Conservation (phyloP, 805 yeast species). For the Sugiyamaella floridensis region DNA sequence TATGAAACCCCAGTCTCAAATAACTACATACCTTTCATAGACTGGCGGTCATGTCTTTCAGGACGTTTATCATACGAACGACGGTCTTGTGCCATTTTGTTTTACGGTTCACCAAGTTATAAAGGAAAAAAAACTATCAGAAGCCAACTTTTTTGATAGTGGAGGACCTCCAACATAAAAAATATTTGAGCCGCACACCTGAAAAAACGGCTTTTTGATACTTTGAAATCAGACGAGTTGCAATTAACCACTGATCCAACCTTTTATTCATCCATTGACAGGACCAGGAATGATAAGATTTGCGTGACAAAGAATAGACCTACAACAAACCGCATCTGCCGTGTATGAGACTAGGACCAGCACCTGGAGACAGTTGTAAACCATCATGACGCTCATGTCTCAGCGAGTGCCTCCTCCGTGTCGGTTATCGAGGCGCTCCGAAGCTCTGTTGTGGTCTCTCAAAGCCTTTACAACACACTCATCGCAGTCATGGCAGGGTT, state of each 20-base stretch:
- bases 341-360: too few relatives aligned
- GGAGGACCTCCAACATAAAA: too few relatives aligned
- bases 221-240: not conserved
- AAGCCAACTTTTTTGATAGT: too few relatives aligned
- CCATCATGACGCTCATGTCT: not conserved
- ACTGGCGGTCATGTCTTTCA: not conserved
- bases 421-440: conserved; percentile 1
- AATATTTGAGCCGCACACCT: not conserved
- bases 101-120: not conserved
- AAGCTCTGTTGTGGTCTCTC: conserved; percentile 3
- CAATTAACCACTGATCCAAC: too few relatives aligned
- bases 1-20: not conserved
- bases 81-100: not conserved
- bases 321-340: too few relatives aligned
- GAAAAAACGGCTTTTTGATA: not conserved
- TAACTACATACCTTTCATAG: not conserved
- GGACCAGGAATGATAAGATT: too few relatives aligned
- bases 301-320: too few relatives aligned
- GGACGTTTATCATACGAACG: not conserved
- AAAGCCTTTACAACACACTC: not conserved
- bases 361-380: not conserved
- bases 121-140: not conserved
- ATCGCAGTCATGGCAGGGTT: not conserved
- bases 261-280: too few relatives aligned
- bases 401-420: not conserved